These are phyloP conservation scores for Kuraishia piskuri DNA, from an alignment of 805 yeast species.

Conservation along the genomic window DNA sequence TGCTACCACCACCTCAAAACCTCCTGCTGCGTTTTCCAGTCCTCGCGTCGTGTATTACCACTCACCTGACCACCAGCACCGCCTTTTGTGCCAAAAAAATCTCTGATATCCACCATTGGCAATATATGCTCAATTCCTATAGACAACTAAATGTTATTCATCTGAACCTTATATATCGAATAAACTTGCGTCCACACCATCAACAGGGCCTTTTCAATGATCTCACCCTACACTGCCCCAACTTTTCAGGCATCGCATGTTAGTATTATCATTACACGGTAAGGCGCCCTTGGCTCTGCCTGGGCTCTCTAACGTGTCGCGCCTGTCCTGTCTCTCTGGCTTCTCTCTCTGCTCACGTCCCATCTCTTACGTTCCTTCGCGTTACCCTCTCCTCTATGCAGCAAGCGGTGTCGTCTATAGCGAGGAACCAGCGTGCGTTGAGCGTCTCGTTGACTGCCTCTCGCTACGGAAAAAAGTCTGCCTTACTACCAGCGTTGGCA, in stretches of 20 bases:
- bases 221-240: not conserved
- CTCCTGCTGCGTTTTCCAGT: too few relatives aligned
- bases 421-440: not conserved
- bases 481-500: not conserved
- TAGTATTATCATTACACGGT: not conserved
- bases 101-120: slow-evolving; percentile 29
- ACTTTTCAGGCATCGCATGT: not conserved
- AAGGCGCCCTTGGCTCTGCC: too few relatives aligned
- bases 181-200: too few relatives aligned
- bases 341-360: too few relatives aligned
- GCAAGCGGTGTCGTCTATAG: too few relatives aligned
- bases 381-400: not conserved
- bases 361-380: too few relatives aligned
- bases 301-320: not conserved
- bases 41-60: not conserved
- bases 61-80: slow-evolving; percentile 3
- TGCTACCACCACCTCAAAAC: too few relatives aligned
- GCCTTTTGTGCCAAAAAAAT: slow-evolving; percentile 24
- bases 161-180: too few relatives aligned
- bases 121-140: not conserved
- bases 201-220: too few relatives aligned
- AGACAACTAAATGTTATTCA: not conserved
- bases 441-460: not conserved
- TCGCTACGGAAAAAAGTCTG: not conserved
- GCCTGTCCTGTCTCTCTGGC: not conserved